Evolutionary conservation across 202 grass and related monocot species (phyloP).

Genomic region (Zoysia matrella): DNA sequence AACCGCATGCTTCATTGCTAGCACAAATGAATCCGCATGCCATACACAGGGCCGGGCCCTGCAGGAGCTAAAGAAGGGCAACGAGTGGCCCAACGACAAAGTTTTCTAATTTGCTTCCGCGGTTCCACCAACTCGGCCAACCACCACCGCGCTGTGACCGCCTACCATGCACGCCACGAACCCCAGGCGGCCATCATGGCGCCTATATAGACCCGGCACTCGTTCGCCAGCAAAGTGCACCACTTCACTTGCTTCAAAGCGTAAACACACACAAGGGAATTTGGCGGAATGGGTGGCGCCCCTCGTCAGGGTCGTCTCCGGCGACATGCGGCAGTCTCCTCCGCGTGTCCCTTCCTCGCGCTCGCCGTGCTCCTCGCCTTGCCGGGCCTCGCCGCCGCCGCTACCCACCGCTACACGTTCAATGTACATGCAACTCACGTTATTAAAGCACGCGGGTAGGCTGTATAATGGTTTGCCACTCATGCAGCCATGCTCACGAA

Average conservation of each 20-base stretch:
- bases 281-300: conserved; percentile 7
- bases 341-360: neutral
- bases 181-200: conserved; percentile 15
- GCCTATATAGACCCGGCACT: conserved; percentile 51
- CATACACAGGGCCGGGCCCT: neutral
- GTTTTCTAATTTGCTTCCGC: conserved; percentile 19
- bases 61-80: conserved; percentile 1
- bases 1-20: neutral
- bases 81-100: conserved; percentile 20
- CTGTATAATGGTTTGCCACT: neutral
- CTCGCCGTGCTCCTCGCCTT: too few relatives aligned
- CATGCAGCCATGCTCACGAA: too few relatives aligned
- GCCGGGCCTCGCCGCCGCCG: too few relatives aligned
- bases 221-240: conserved; percentile 38
- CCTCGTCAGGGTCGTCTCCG: neutral
- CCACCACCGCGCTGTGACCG: conserved; percentile 53
- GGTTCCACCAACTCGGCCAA: conserved; percentile 46
- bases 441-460: too few relatives aligned
- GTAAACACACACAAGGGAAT: conserved; percentile 1
- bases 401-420: too few relatives aligned
- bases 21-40: neutral
- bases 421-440: conserved; percentile 8
- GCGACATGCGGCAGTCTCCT: conserved; percentile 14
- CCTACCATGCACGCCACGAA: conserved; percentile 13
- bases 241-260: neutral